Evolutionary conservation across 2,329 filamentous ascomycete genomes (phyloP), one percentile per base, ranked within the genome.

Genomic region (Fonsecaea erecta): DNA sequence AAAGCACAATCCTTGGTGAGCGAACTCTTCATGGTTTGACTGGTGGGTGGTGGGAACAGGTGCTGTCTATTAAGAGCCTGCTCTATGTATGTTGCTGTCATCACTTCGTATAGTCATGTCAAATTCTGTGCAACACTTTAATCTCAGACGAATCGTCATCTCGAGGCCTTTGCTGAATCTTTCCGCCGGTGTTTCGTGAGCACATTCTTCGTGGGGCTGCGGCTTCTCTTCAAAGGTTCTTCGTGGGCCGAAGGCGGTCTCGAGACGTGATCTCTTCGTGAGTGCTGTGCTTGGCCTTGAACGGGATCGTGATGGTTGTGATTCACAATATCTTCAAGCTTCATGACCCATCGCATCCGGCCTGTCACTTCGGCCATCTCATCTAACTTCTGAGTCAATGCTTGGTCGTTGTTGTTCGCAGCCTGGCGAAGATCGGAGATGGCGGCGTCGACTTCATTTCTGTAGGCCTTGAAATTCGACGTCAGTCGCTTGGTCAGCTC

Each of bases 301-400:
- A 28, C 46, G 5, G 40, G 32, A 16, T 4, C 60, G 32, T 8
- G 48, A 11, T 60, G 59, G 52, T 65, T 62, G 48, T 59, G 56
- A 54, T 71, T 71, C 46, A 78, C 70, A 57, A 77, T 70, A 35
- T 72, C 70, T 62, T 79, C 77, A 60, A 82, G 72, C 37, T 77
- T 79, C 57, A 82, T 78, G n/a, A 77, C 77, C 80, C 81, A 83
- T 69, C 75, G 80, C 81, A 83, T 82, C 67, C 79, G 73, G 2
- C 74, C 79, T 60, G 78, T 75, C 1, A 77, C 77, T 63, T 79
- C 75, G 53, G 76, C 77, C 68, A 82, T 71, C 21, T 80, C 77
- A 32, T 73, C 74, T 43, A 82, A 72, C 37, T 75, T 75, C 7
- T 73, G 68, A 21, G 79, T 74, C 26, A 81, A 75, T 24, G 67